A percentile compares a stretch with the other conserved stretches of the same genome.
Evolutionary conservation across 2,329 filamentous ascomycete species (phyloP).

Genomic region (Dothideomycetes sp.): DNA sequence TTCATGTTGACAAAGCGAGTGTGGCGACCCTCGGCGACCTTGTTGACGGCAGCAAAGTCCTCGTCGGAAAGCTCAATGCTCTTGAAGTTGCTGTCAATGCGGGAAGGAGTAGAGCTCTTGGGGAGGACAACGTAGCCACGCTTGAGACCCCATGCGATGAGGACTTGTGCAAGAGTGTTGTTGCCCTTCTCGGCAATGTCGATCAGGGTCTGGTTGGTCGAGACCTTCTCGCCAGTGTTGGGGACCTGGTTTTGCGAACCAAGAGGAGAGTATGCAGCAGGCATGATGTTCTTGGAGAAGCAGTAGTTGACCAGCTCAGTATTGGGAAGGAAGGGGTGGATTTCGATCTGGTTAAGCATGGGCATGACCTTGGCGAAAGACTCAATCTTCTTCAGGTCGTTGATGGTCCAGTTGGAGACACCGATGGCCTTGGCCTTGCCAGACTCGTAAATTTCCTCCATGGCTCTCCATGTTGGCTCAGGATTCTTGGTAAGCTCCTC

Average conservation of each 20-base stretch:
- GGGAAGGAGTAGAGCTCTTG: slow-evolving; percentile 56
- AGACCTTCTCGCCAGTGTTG: slow-evolving; percentile 55
- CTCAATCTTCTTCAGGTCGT: slow-evolving; percentile 32
- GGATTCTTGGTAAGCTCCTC: slow-evolving; percentile 56
- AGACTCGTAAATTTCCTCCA: slow-evolving; percentile 46
- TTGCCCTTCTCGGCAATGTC: slow-evolving; percentile 46
- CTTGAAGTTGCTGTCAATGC: slow-evolving; percentile 59
- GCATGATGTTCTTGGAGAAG: slow-evolving; percentile 45
- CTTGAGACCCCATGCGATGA: slow-evolving; percentile 55
- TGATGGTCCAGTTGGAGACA: slow-evolving; percentile 40
- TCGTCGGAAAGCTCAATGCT: slow-evolving; percentile 44
- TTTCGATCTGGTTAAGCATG: slow-evolving; percentile 38
- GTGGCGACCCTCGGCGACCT: slow-evolving; percentile 55
- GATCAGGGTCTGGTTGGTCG: slow-evolving; percentile 48
- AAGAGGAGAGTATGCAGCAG: slow-evolving; percentile 45
- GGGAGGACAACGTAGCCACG: slow-evolving; percentile 58
- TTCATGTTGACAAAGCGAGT: slow-evolving; percentile 73
- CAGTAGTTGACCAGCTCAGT: slow-evolving; percentile 47
- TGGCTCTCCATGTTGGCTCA: slow-evolving; percentile 50
- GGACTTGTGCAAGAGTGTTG: slow-evolving; percentile 48
- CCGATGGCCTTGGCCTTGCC: slow-evolving; percentile 45
- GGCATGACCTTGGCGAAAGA: slow-evolving; percentile 29
- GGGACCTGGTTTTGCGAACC: slow-evolving; percentile 61
- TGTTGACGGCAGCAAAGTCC: slow-evolving; percentile 49
- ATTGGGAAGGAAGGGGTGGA: slow-evolving; percentile 52